Conservation (phyloP, 1,284 basidiomycete genomes). For the Phylloboletellus chloephorus region DNA sequence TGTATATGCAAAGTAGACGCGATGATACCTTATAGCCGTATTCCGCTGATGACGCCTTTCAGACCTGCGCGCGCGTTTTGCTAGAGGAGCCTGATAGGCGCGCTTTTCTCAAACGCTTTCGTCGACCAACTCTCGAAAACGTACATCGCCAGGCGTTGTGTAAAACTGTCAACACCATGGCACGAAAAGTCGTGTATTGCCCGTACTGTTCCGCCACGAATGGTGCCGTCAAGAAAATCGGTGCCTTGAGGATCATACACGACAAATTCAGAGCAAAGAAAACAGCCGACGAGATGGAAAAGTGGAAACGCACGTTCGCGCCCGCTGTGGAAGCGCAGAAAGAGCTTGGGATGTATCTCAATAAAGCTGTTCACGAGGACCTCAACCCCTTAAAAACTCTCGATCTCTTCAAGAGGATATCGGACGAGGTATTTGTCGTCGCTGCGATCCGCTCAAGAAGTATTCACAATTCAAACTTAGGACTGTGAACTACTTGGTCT, state of each 20-base stretch:
- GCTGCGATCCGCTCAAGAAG: background rate
- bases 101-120: constrained; percentile 82
- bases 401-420: constrained; percentile 90
- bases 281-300: constrained; percentile 83
- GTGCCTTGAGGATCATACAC: constrained; percentile 93
- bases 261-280: constrained; percentile 98
- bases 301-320: constrained; percentile 82
- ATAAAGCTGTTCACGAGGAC: constrained; percentile 89
- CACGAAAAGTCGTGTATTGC: constrained; percentile 90
- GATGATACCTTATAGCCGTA: background rate
- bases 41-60: constrained; percentile 6
- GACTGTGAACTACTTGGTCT: constrained; percentile 95
- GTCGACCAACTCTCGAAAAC: constrained; percentile 88
- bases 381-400: constrained; percentile 92
- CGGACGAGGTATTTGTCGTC: constrained; percentile 72
- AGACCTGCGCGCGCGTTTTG: constrained; percentile 95
- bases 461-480: constrained; percentile 33
- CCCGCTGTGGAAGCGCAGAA: constrained; percentile 84
- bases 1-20: constrained; percentile 86
- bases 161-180: constrained; percentile 86
- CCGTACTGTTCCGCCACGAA: constrained; percentile 93
- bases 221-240: constrained; percentile 95
- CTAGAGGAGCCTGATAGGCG: constrained; percentile 87
- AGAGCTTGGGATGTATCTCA: constrained; percentile 81
- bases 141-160: constrained; percentile 82